Base-by-base conservation (phyloP, 441 rosid genomes). In the Gossypium schwendimanii region DNA sequence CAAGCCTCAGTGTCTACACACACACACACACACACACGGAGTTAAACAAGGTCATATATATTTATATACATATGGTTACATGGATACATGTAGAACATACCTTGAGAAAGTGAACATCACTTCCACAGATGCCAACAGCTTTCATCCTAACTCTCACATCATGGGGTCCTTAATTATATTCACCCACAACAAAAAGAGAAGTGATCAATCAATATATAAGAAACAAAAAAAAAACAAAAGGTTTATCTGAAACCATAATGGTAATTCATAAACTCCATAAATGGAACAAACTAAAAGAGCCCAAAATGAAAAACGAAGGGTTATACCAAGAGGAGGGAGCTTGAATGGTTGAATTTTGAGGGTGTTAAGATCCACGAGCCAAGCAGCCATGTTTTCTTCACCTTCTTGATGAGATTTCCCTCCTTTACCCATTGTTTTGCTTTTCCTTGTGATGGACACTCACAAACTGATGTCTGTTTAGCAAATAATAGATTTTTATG, bases 71-170 rank as follows among this genome's bases (percentile, higher is more conserved):
- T 4, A 4, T 31, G 33, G 33, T 31, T 31, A 31, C 31, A 26
- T 3, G 31, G 31, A 26, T 26, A 26, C 31, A 26, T 3, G 31
- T 26, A 26, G 5, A 26, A 39, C 17, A 33, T 33, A 90, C 97
- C 97, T 92, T 94, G 75, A 91, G 91, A 73, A 76, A 87, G 64
- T 91, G 98, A 83, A 94, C 99, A 87, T 92, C 97, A 79, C 97
- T 94, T 77, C 96, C 94, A 69, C 97, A 89, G 12, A 92, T 87
- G 45, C 96, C 98, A 76, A 94, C 98, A 67, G 98, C 98, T 72
- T 94, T 94, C 91, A 94, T 91, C 81, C 82, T 79, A 63, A 94
- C 88, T 75, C 87, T 84, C 31, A 87, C 99, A 87, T 89, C 94
- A 81, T 18, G 58, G 58, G 58, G 58, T 53, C 58, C 58, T 53